Conservation (phyloP, 192 early-diverging fungal genomes). For the Backusella westeae region DNA sequence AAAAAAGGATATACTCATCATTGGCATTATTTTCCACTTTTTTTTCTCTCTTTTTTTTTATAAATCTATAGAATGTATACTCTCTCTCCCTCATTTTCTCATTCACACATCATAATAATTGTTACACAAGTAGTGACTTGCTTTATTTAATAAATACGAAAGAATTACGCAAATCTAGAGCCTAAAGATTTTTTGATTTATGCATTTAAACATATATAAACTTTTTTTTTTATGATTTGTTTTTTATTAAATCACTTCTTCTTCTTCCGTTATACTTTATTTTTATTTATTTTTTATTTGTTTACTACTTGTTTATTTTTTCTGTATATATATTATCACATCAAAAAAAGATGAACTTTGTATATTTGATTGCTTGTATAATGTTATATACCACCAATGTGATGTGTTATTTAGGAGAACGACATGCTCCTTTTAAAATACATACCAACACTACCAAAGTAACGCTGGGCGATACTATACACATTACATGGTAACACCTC, state of each 20-base stretch:
- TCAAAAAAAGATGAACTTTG: background rate
- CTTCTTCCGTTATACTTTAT: background rate
- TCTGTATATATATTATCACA: background rate
- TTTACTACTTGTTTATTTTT: background rate
- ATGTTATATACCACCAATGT: background rate
- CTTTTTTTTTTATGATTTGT: background rate
- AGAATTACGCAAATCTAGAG: background rate
- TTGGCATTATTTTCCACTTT: background rate
- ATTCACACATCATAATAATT: background rate
- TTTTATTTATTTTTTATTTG: background rate
- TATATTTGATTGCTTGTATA: background rate
- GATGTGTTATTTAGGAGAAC: background rate
- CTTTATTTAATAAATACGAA: background rate
- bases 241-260: background rate
- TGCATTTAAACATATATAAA: background rate
- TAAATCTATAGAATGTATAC: background rate
- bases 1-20: background rate
- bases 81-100: background rate
- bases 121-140: background rate
- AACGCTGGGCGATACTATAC: constrained; percentile 3
- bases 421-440: constrained; percentile 5
- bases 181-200: background rate
- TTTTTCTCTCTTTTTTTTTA: background rate
- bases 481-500: background rate
- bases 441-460: background rate